These are phyloP conservation scores for Fusarium udum DNA, from an alignment of 2,329 filamentous ascomycete species.

Conservation along the genomic window DNA sequence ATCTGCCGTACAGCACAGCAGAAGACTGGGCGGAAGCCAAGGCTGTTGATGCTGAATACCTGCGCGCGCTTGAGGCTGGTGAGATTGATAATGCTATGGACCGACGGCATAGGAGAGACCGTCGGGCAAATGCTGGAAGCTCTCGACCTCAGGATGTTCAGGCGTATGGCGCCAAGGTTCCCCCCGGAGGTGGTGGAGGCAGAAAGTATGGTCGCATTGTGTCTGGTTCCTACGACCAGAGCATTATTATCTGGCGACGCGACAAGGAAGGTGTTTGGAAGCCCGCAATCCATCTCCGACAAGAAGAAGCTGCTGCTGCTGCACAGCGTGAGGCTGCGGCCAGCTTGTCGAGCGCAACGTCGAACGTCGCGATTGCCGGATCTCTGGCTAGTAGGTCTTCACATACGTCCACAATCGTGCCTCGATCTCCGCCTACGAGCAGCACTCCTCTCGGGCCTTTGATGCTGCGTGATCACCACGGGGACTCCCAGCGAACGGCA, in stretches of 20 bases:
- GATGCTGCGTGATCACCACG: slow-evolving; percentile 40
- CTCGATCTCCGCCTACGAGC: slow-evolving; percentile 14
- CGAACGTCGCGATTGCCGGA: slow-evolving; percentile 23
- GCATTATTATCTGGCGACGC: slow-evolving; percentile 92
- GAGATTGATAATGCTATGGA: slow-evolving; percentile 52
- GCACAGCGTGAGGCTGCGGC: slow-evolving; percentile 51
- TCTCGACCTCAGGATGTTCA: slow-evolving; percentile 78
- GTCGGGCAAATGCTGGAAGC: slow-evolving; percentile 74
- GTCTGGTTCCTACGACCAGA: slow-evolving; percentile 95
- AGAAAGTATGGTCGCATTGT: slow-evolving; percentile 94
- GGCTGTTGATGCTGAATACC: slow-evolving; percentile 77
- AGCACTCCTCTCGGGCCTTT: slow-evolving; percentile 23
- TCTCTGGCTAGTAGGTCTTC: slow-evolving; percentile 14
- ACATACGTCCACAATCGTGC: neutral
- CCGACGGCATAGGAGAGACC: slow-evolving; percentile 49
- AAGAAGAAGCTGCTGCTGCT: slow-evolving; percentile 73
- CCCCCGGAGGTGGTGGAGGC: slow-evolving; percentile 90
- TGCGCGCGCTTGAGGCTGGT: slow-evolving; percentile 65
- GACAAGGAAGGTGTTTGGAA: slow-evolving; percentile 88
- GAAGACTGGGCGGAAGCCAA: slow-evolving; percentile 79
- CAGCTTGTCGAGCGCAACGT: slow-evolving; percentile 11
- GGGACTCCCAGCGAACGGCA: slow-evolving; percentile 45
- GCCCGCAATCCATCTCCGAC: slow-evolving; percentile 76
- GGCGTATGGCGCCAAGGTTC: slow-evolving; percentile 84
- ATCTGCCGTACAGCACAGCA: slow-evolving; percentile 80